These are phyloP conservation scores for Rutstroemia sp. DNA, from an alignment of 2,329 filamentous ascomycete genomes.

Conservation along the genomic window DNA sequence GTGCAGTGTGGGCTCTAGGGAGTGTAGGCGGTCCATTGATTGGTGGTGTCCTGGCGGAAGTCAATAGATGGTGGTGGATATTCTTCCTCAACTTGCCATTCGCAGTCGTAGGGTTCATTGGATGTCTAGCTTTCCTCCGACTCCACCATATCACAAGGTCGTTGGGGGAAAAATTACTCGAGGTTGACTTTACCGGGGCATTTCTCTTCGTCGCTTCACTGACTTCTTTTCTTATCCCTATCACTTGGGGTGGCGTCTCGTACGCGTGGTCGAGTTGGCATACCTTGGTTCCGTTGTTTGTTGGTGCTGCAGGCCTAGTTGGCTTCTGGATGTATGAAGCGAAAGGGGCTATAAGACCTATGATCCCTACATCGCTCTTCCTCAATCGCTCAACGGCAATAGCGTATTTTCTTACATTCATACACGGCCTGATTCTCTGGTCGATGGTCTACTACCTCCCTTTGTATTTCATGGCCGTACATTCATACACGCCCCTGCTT, in stretches of 20 bases:
- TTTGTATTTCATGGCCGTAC: constrained; percentile 41
- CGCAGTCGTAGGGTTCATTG: constrained; percentile 12
- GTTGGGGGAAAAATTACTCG: constrained; percentile 28
- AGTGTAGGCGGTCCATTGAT: constrained; percentile 29
- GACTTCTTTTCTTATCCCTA: constrained; percentile 50
- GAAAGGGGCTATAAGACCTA: constrained; percentile 11
- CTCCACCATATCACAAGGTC: constrained; percentile 13
- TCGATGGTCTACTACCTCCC: constrained; percentile 47
- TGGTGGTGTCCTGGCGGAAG: constrained; percentile 35
- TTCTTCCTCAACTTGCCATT: constrained; percentile 24
- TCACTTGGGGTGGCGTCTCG: constrained; percentile 55
- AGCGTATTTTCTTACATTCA: constrained; percentile 40
- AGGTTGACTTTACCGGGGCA: constrained; percentile 55
- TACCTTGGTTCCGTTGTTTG: constrained; percentile 50
- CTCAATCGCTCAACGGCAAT: constrained; percentile 37
- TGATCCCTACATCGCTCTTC: constrained; percentile 34
- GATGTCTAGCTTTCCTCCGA: constrained; percentile 17
- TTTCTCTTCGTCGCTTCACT: constrained; percentile 51
- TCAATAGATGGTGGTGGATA: constrained; percentile 25
- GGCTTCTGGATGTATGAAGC: constrained; percentile 46
- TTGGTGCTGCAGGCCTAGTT: constrained; percentile 44
- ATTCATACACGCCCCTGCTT: constrained; percentile 43
- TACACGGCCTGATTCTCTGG: constrained; percentile 50
- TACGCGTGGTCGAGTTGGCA: constrained; percentile 55
- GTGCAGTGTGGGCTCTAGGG: constrained; percentile 22